Evolutionary conservation across 2,329 filamentous ascomycete species (phyloP).

Genomic region (Neofusicoccum kwambonambiense): DNA sequence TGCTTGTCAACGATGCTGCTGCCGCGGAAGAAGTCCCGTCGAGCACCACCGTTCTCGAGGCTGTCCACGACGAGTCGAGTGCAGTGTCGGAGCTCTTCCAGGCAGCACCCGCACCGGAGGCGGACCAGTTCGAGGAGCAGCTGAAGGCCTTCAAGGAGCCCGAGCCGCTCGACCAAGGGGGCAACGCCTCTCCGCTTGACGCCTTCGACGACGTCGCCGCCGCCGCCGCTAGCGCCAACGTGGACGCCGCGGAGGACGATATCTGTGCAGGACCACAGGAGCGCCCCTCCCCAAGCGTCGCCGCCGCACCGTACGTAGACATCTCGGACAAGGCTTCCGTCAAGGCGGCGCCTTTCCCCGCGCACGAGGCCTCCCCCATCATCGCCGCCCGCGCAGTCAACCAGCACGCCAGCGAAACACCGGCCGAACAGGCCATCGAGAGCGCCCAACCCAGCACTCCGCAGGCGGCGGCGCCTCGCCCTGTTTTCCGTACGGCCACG

Average conservation of each 20-base stretch:
- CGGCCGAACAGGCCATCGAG: background rate
- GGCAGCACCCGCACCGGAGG: background rate
- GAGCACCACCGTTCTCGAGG: too few species aligned
- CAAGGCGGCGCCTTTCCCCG: background rate
- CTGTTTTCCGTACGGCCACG: background rate
- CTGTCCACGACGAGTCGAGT: too few species aligned
- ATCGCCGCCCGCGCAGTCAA: background rate
- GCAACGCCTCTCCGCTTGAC: background rate
- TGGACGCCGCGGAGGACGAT: background rate
- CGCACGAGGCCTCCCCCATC: background rate
- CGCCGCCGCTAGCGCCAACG: background rate
- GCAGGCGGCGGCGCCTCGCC: background rate
- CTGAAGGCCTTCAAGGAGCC: slow-evolving; percentile 11
- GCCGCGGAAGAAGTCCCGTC: too few species aligned
- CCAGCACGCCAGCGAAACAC: background rate
- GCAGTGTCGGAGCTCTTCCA: background rate
- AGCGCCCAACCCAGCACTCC: background rate
- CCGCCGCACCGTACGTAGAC: background rate
- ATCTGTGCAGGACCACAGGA: background rate
- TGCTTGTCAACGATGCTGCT: background rate
- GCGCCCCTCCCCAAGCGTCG: background rate
- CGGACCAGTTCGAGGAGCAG: background rate
- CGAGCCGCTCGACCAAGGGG: background rate
- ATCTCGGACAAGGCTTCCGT: background rate
- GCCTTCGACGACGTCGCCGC: background rate